Conservation (phyloP, 176 grass and related monocot genomes). For the Oryza brachyantha region DNA sequence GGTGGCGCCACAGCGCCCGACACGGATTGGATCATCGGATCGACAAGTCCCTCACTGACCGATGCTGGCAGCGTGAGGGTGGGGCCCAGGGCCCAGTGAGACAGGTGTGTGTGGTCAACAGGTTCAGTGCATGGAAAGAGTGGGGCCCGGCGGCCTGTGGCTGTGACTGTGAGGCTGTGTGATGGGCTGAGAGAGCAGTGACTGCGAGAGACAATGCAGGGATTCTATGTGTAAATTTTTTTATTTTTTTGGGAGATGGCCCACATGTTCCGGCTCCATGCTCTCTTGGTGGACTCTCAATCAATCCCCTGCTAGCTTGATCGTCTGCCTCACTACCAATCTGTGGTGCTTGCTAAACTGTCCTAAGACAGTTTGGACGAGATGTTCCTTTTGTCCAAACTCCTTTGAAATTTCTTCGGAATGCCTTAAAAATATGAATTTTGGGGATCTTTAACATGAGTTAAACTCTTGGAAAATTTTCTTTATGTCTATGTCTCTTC, state of each 20-base stretch:
- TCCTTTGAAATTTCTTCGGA: no score
- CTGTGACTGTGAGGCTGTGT: no score
- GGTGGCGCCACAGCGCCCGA: conserved; percentile 29
- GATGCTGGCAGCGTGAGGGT: conserved; percentile 25
- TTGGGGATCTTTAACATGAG: no score
- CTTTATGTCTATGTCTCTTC: no score
- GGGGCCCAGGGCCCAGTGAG: background rate
- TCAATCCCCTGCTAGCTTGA: background rate
- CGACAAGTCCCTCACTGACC: conserved; percentile 35
- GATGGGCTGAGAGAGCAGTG: no score
- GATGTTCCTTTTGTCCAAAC: no score
- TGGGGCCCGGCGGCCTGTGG: no score
- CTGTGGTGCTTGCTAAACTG: no score
- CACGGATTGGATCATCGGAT: conserved; percentile 40
- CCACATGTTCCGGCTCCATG: conserved; percentile 24
- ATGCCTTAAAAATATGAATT: no score
- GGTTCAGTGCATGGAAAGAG: conserved; percentile 15
- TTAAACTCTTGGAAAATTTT: no score
- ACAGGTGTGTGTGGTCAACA: conserved; percentile 34
- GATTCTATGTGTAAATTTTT: background rate
- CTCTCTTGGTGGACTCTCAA: background rate
- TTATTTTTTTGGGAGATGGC: background rate
- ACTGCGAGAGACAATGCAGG: conserved; percentile 25
- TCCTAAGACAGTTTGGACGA: no score
- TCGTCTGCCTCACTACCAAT: background rate